A percentile compares a stretch with the other conserved stretches of the same genome.
Evolutionary conservation across 352 stramenopile genomes (phyloP).

Genomic region (Elongisporangium anandrum): DNA sequence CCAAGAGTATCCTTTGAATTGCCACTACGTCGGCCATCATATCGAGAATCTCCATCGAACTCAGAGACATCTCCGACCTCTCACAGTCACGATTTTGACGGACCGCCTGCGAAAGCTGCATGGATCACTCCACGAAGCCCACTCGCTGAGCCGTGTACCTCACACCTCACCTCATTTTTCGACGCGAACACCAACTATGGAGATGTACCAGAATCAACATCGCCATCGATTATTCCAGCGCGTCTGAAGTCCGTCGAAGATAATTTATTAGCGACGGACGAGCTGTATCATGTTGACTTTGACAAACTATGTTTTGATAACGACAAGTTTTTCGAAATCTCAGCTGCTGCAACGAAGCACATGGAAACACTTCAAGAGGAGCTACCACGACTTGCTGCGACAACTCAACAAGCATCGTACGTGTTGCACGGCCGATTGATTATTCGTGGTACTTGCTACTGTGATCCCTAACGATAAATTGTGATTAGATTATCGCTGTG

Average conservation of each 20-base stretch:
- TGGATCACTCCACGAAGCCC: slow-evolving; percentile 58
- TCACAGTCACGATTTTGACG: slow-evolving; percentile 16
- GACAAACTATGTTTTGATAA: slow-evolving; percentile 31
- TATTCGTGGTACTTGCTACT: neutral
- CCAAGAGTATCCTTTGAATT: neutral
- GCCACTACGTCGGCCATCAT: slow-evolving; percentile 9
- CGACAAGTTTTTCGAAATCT: slow-evolving; percentile 64
- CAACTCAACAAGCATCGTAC: slow-evolving; percentile 35
- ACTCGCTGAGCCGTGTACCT: slow-evolving; percentile 7
- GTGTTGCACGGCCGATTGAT: slow-evolving; percentile 3
- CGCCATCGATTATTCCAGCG: slow-evolving; percentile 16
- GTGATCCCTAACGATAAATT: neutral
- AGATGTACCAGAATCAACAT: neutral
- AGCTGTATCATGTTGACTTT: slow-evolving; percentile 51
- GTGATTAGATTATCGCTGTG: slow-evolving; percentile 22
- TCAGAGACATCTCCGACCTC: slow-evolving; percentile 32
- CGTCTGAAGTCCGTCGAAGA: slow-evolving; percentile 44
- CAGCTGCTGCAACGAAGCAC: slow-evolving; percentile 40
- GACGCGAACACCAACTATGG: slow-evolving; percentile 1
- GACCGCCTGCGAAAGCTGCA: slow-evolving; percentile 30
- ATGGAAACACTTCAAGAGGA: slow-evolving; percentile 46
- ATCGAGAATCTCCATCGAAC: slow-evolving; percentile 2
- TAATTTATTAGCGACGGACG: slow-evolving; percentile 28
- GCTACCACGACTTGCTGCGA: slow-evolving; percentile 27
- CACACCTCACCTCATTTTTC: slow-evolving; percentile 38